Percentiles rank a stretch among this genome's conserved stretches.
Evolutionary conservation across 78 protist genomes (phyloP).

Genomic region (Speleostelium caveatum): DNA sequence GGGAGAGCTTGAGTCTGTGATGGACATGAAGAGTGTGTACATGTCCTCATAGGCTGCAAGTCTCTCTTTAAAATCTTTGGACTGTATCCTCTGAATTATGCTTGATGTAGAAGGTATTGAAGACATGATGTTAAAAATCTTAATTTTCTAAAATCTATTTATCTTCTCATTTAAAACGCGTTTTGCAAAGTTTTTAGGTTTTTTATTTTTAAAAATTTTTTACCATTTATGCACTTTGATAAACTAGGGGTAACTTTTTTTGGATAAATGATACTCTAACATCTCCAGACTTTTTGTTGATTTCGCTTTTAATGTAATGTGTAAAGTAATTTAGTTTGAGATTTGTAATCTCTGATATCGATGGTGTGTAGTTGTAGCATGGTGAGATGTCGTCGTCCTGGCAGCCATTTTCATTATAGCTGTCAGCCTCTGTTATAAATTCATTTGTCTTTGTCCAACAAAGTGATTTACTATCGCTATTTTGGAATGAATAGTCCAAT

Average conservation of each 20-base stretch:
- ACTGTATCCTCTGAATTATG: conserved; percentile 35
- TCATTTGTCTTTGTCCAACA: conserved; percentile 36
- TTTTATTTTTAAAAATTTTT: too few relatives aligned
- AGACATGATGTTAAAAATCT: too few relatives aligned
- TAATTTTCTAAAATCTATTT: too few relatives aligned
- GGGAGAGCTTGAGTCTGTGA: conserved; percentile 8
- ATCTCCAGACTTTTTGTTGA: not conserved
- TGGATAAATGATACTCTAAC: conserved; percentile 14
- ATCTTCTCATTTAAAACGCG: too few relatives aligned
- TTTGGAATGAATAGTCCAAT: not conserved
- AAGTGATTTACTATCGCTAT: not conserved
- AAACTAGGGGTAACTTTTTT: not conserved
- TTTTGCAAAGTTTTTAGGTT: too few relatives aligned
- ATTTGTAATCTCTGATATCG: not conserved
- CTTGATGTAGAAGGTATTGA: too few relatives aligned
- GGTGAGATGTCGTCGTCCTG: conserved; percentile 51
- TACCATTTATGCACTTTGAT: not conserved
- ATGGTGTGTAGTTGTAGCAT: conserved; percentile 15
- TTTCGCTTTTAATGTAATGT: not conserved
- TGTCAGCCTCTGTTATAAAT: not conserved
- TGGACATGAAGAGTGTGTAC: conserved; percentile 16
- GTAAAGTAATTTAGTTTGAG: not conserved
- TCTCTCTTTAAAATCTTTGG: conserved; percentile 66
- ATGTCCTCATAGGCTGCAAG: conserved; percentile 60
- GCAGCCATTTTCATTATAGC: conserved; percentile 2